Evolutionary conservation across 768 basidiomycete species (phyloP), one percentile per base, ranked within the genome.

Genomic region (Amanita jacksonii): DNA sequence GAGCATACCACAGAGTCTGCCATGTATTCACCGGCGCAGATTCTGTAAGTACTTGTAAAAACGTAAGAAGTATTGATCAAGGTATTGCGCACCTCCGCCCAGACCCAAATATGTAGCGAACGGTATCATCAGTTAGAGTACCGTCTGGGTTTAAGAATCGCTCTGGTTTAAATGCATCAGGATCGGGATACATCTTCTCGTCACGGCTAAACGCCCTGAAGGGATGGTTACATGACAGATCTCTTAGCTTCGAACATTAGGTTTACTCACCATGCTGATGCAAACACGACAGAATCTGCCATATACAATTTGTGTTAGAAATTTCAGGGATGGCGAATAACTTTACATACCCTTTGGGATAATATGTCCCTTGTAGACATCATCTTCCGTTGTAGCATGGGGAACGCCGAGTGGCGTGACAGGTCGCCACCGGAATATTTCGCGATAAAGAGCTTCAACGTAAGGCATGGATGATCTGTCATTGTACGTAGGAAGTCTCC

Each of bases 91-190:
- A 58, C 63, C 63, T 51, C 46, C 64, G 54, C n/a, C 62, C 64
- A 48, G 63, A 64, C 2, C 62, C 64, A 44, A 64, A 64, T 8
- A 51, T 41, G 12, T 58, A 49, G 18, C 47, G 27, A 12, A 41
- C 38, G 35, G 51, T 47, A 35, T 56, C 41, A 5, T 32, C 41
- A 30, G 31, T 32, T 12, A 42, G 31, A 8, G 10, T 20, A 3
- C 41, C 41, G 20, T 24, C 20, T 10, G 18, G 7, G 13, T 19
- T 22, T 13, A 42, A 42, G 20, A 42, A 42, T 22, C 41, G 30
- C 22, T 42, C 41, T 20, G 41, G 41, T 8, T 3, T 8, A 20
- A 42, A 42, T 7, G 1, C 8, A 4, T 42, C 30, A 0, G 41
- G 30, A 2, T 42, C 19, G 6, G 31, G 41, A 32, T 42, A 42